Base-by-base conservation (phyloP, 768 basidiomycete genomes). In the Kwoniella pini region DNA sequence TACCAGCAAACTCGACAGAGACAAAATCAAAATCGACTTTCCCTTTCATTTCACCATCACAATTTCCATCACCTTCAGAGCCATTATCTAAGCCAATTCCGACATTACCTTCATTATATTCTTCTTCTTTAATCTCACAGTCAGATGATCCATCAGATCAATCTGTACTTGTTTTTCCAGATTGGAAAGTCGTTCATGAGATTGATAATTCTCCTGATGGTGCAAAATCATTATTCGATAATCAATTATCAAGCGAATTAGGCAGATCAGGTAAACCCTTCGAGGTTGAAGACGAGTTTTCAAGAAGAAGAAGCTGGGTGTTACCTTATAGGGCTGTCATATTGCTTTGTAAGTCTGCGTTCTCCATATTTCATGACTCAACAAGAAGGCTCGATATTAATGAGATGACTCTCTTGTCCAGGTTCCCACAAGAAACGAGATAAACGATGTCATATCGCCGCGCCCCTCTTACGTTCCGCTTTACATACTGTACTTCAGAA, bases 401-500 rank as follows among this genome's bases (percentile, higher is more conserved):
- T n/a, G n/a, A n/a, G n/a, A n/a, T n/a, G 42, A 10, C 33, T n/a
- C 38, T 21, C 11, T 19, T 6, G 19, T 11, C 7, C 71, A 94
- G 91, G 94, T 77, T 96, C 93, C 2, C 95, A 98, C 80, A 91
- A 92, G 80, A 85, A 84, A 69, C 83, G 94, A 30, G 95, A 97
- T 79, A 94, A 93, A 74, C 85, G 91, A 62, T 99, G 95, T 78
- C 85, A 85, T 24, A 87, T 97, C 44, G 86, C 89, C 10, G 91
- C 92, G 1, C 89, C 89, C 0, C 51, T 79, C 0, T 68, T 79
- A 7, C 72, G 78, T 46, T 68, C 70, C 3, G 78, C 75, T 17
- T 56, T 77, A 2, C 59, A 66, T 51, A 61, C 62, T 2, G 86
- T 88, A 69, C 85, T 96, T 31, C 87, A 88, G 73, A 83, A 87